These are phyloP conservation scores for Myrmaecium sp. DNA, from an alignment of 2,329 filamentous ascomycete species.

Conservation along the genomic window DNA sequence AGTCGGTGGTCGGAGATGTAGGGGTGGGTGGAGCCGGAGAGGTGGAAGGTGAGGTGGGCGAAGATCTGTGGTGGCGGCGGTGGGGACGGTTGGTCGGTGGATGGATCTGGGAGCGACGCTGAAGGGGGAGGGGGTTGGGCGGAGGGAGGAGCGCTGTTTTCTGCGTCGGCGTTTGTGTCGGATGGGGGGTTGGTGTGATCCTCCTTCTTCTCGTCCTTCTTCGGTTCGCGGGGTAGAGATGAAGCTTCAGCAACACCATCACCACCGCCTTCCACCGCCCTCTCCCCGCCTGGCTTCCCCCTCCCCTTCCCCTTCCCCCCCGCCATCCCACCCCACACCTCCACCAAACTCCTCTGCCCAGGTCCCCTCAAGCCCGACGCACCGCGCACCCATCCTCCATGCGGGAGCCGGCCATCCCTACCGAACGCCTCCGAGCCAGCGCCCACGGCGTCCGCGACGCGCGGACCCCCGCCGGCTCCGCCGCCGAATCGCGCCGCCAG, in stretches of 20 bases:
- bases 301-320: slow-evolving; percentile 8
- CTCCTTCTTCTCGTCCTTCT: not conserved
- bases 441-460: slow-evolving; percentile 49
- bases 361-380: slow-evolving; percentile 28
- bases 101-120: not conserved
- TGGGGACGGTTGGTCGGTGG: not conserved
- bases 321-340: slow-evolving; percentile 10
- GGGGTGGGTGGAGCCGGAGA: slow-evolving; percentile 77
- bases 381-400: slow-evolving; percentile 33
- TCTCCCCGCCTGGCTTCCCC: not conserved
- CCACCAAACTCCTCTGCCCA: slow-evolving; percentile 10
- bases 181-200: not conserved
- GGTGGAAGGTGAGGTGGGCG: slow-evolving; percentile 54
- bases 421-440: slow-evolving; percentile 42
- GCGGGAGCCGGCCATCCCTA: slow-evolving; percentile 31
- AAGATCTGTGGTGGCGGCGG: slow-evolving; percentile 38
- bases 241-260: slow-evolving; percentile 1
- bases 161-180: not conserved
- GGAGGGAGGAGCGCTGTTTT: not conserved
- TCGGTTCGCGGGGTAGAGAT: not conserved
- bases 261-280: too few relatives aligned
- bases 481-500: slow-evolving; percentile 50
- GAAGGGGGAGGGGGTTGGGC: not conserved
- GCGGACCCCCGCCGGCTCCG: slow-evolving; percentile 34
- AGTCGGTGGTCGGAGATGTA: slow-evolving; percentile 71